Evolutionary conservation across 352 stramenopile species (phyloP), one percentile per base, ranked within the genome.

Genomic region (Halophytophthora batemanensis): DNA sequence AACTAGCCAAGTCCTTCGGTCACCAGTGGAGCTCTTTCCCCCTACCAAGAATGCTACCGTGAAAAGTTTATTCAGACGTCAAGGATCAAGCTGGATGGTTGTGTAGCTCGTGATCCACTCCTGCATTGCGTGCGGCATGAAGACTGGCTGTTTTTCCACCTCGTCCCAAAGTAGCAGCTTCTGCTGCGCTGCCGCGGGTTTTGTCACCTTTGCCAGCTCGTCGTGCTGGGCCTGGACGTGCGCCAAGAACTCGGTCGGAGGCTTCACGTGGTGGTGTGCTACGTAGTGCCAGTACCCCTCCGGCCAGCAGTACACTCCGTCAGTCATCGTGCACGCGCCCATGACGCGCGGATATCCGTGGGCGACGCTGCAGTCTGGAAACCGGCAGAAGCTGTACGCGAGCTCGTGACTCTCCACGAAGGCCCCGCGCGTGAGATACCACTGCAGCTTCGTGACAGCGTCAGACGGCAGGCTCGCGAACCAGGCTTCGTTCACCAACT

Each of bases 211-310:
- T 5, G 65, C 38, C 39, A 69, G 64, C 2, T 59, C 44, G 8
- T 42, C 46, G 33, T 75, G 76, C 48, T 66, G 78, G 15, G 57
- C 45, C 7, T 67, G 22, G 13, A 90, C 19, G 48, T 90, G 82
- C 43, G 71, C 51, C 6, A 90, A 51, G 56, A 93, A 89, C 6
- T 69, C 59, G 2, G 73, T 45, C 13, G 82, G 68, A 6, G 75
- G 82, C 21, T 69, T 74, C n/a, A 90, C 79, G 53, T 82, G 63
- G 61, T 93, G 82, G 35, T 64, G 28, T 21, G 42, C 39, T 2
- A 93, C 59, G 44, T 93, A 93, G 65, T 93, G 82, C 69, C 66
- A 84, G 36, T 82, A 86, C 22, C 73, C 82, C 53, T 93, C 82
- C 1, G 82, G 82, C 82, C 82, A 93, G 53, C 74, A 86, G 45